A percentile compares a stretch with the other conserved stretches of the same genome.
Evolutionary conservation across 176 grass and related monocot genomes (phyloP).

Genomic region (Avena atlantica): DNA sequence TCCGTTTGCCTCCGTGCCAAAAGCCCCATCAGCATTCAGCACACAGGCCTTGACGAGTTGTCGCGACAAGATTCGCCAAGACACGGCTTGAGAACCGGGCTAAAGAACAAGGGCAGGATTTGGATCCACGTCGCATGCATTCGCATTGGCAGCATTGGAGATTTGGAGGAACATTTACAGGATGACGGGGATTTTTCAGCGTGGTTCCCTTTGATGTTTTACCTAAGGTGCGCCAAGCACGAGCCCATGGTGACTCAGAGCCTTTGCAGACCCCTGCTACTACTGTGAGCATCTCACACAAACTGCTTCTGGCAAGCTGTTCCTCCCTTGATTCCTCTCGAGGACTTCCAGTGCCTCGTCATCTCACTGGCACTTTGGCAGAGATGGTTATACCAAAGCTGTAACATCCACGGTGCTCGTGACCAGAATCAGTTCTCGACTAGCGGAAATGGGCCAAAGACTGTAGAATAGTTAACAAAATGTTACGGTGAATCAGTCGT

Average conservation of each 20-base stretch:
- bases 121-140: slow-evolving; percentile 41
- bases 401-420: slow-evolving; percentile 7
- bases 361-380: slow-evolving; percentile 35
- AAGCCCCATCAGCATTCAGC: slow-evolving; percentile 5
- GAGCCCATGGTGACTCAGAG: slow-evolving; percentile 40
- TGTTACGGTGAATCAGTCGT: background rate
- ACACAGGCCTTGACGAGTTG: slow-evolving; percentile 50
- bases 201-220: slow-evolving; percentile 31
- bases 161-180: background rate
- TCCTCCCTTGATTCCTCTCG: slow-evolving; percentile 21
- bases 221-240: slow-evolving; percentile 45
- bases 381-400: slow-evolving; percentile 37
- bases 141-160: background rate
- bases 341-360: slow-evolving; percentile 44
- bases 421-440: background rate
- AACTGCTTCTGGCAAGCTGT: slow-evolving; percentile 42
- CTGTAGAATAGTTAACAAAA: background rate
- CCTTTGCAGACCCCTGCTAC: slow-evolving; percentile 15
- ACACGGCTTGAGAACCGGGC: slow-evolving; percentile 3
- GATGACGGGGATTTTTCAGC: slow-evolving; percentile 27
- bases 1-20: slow-evolving; percentile 33
- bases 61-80: slow-evolving; percentile 17
- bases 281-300: slow-evolving; percentile 9
- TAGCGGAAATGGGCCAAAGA: background rate
- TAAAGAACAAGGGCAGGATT: slow-evolving; percentile 44